Evolutionary conservation across 768 basidiomycete species (phyloP).

Genomic region (Boletus rubropictus): DNA sequence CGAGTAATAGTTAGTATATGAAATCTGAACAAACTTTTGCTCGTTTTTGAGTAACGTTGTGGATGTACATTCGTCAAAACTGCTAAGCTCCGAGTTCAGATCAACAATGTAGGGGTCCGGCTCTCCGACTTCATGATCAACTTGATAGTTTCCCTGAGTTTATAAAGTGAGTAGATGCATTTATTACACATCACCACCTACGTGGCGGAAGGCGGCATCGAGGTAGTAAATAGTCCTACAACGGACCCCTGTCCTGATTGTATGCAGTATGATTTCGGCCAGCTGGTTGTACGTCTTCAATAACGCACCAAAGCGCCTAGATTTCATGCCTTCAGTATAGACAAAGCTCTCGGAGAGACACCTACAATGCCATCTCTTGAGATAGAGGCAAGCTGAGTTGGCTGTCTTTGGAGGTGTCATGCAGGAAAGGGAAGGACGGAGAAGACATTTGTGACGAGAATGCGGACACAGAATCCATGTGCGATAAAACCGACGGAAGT

Average conservation of each 20-base stretch:
- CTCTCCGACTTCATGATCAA: conserved; percentile 80
- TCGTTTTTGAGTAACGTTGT: conserved; percentile 58
- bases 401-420: conserved; percentile 37
- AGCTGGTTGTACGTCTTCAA: conserved; percentile 88
- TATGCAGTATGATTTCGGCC: conserved; percentile 79
- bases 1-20: not conserved
- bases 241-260: conserved; percentile 81
- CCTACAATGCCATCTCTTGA: conserved; percentile 83
- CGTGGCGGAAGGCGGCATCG: conserved; percentile 71
- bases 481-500: conserved; percentile 41
- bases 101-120: conserved; percentile 88
- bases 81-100: conserved; percentile 72
- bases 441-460: conserved; percentile 40
- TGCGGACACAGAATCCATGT: conserved; percentile 44
- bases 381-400: conserved; percentile 72
- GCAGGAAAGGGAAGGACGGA: conserved; percentile 40
- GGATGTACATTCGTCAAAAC: conserved; percentile 66
- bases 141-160: conserved; percentile 73
- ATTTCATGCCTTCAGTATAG: conserved; percentile 6
- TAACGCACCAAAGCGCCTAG: conserved; percentile 86
- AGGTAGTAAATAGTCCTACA: conserved; percentile 80
- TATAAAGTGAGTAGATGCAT: conserved; percentile 7
- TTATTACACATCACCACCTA: conserved; percentile 30
- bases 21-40: conserved; percentile 48
- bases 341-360: conserved; percentile 2